Base-by-base conservation (phyloP, 495 filamentous ascomycete species). In the Penicillium malachiteum region DNA sequence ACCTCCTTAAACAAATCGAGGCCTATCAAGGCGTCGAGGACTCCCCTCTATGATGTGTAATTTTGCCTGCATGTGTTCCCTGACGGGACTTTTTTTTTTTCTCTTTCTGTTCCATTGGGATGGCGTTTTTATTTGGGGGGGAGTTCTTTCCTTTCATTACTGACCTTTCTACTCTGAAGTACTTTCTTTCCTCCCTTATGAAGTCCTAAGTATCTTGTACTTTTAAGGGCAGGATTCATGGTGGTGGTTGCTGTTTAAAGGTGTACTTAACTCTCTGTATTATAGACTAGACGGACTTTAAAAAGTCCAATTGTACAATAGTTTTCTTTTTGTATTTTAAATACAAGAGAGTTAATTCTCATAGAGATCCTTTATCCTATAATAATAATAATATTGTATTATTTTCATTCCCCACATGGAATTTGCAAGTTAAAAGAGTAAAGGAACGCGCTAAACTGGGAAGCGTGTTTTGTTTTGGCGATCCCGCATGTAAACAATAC, bases 1-100 rank as follows among this genome's bases (percentile, higher is more conserved):
- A 83, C 52, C 75, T 98, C 47, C 69, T 97, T 63, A 86, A 87
- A 66, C 82, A 84, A 75, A 77, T 96, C 60, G 89, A 90, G 49
- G 56, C 68, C 9, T 75, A 74, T 52, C 64, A 78, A 17, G 51
- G 67, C 35, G 17, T 65, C 18, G 68, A 62, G 31, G 74, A 66
- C 43, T 50, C 55, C 17, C 57, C 62, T 40, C 58, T 71, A 13
- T 77, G 57, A 66, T 52, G 14, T 45, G 31, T 16, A 37, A 32
- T 44, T 35, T 34, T 41, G 14, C 53, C 48, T 62, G 51, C 50
- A 66, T 62, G 54, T 50, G 58, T 60, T 34, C 14, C 39, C 57
- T 48, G 14, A 43, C 21, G 48, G 41, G 58, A 16, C 47, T 26
- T 4, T 26, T 26, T 26, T 26, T 26, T 4, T 26, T 26, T 26